Base-by-base conservation (phyloP, 2,329 filamentous ascomycete species). In the Knufia petricola region DNA sequence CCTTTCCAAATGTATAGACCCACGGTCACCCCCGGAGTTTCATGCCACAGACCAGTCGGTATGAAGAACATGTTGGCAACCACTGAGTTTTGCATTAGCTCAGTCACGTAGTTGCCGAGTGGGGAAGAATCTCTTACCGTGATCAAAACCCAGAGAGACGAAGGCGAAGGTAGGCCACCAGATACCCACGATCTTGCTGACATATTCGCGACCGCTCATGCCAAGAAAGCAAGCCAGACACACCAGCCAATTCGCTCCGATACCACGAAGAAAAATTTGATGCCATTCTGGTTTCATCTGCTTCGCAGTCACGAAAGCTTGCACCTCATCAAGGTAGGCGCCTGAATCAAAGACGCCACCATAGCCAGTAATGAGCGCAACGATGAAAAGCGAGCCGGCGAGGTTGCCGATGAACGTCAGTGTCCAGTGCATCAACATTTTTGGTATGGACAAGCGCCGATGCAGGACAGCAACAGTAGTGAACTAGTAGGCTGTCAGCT, bases 171-270 rank as follows among this genome's bases (percentile, higher is more conserved):
- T 74, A 0, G 75, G 76, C 58, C 69, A 74, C 75, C 76, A 79
- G 55, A 79, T 75, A 1, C 71, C 72, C 9, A 75, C 61, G 1
- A 79, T 67, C 56, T 79, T 79, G 8, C 71, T 73, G 15, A 67
- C 64, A 9, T 77, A 61, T 47, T 78, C 75, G 2, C 72, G 68
- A 3, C 71, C 72, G 49, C 73, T 70, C 3, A 72, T 62, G 2
- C 66, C 68, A 7, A 74, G 62, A 50, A 68, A 78, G 39, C 72
- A 70, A 0, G 73, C 74, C 21, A 78, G 61, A 50, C 74, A 77
- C 2, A 79, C 75, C 0, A 79, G 69, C 75, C 75, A 78, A 61
- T 78, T 78, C 55, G 70, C 73, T 2, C 75, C 72, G 37, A 79
- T 76, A 1, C 63, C 76, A 36, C 72, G 67, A 0, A 79, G 61